Evolutionary conservation across 257 asterid species (phyloP).

Genomic region (Capsicum pubescens): DNA sequence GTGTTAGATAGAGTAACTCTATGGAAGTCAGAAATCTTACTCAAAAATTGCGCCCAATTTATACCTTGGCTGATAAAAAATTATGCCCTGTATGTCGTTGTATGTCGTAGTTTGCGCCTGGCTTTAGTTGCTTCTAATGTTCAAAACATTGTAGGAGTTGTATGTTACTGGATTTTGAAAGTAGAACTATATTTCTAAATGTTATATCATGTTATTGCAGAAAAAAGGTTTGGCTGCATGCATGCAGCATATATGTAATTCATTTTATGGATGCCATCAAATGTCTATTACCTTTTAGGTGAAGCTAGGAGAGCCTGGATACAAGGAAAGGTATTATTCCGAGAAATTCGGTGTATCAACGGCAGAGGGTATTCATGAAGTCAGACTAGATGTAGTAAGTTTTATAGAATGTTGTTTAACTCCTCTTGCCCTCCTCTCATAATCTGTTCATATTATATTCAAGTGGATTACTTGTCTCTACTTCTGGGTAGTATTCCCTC

Average conservation of each 20-base stretch:
- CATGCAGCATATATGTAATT: constrained; percentile 9
- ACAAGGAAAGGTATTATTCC: constrained; percentile 87
- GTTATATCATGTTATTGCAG: constrained; percentile 5
- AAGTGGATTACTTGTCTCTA: constrained; percentile 13
- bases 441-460: constrained; percentile 5
- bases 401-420: constrained; percentile 26
- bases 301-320: constrained; percentile 95
- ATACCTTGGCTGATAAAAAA: neutral
- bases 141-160: constrained; percentile 15
- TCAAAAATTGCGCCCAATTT: neutral
- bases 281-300: constrained; percentile 52
- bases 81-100: neutral
- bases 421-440: neutral
- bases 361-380: constrained; percentile 66
- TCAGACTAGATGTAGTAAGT: constrained; percentile 80
- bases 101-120: neutral
- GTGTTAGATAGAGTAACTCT: neutral
- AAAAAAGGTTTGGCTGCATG: constrained; percentile 4
- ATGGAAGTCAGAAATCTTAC: constrained; percentile 11
- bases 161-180: constrained; percentile 10
- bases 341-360: constrained; percentile 79
- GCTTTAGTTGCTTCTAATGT: neutral
- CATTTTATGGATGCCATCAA: neutral
- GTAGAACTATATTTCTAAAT: neutral
- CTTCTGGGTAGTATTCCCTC: neutral